Base-by-base conservation (phyloP, 371 early-diverging fungal species). In the Lichtheimia corymbifera region DNA sequence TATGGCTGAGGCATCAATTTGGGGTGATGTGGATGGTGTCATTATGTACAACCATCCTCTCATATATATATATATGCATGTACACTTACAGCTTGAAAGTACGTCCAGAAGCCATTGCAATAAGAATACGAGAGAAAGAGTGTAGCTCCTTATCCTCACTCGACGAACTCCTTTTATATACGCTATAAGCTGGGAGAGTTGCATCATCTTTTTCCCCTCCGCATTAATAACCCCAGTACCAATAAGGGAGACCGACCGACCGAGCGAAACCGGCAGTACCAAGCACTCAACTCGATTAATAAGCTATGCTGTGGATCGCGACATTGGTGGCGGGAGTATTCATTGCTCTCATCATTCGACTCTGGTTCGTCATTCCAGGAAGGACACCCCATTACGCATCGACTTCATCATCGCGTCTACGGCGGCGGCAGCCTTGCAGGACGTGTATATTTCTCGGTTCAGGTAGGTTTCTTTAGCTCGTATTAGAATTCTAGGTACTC, bases 391-490 rank as follows among this genome's bases (percentile, higher is more conserved):
- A 35, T 35, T 35, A 6, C 35, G 11, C 35, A 35, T 35, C 11
- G 11, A 9, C 35, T 2, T 11, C 35, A 35, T 35, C 35, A 35
- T 1, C 11, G 35, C 35, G 35, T 35, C 35, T 11, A 11, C 6
- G 35, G 22, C 22, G 44, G 47, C 47, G 9, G 14, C 22, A 18
- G 17, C 47, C 47, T 42, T 68, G 71, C 56, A 68, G 67, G 50
- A 66, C 79, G 1, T 70, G 71, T 49, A 71, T 82, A 20, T 62
- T 83, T 20, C 55, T 83, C 4, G 83, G 83, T 24, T 82, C 83
- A 52, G 83, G 83, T 35, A 22, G 27, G 45, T 59, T 68, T 30
- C 35, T 50, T 15, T 18, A 7, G 7, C n/a, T 51, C 50, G 43
- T 51, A n/a, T 20, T 7, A 11, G 11, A 17, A 6, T 42, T 6